These are phyloP conservation scores for Juglanconis sp. DNA, from an alignment of 2,329 filamentous ascomycete genomes.

Conservation along the genomic window DNA sequence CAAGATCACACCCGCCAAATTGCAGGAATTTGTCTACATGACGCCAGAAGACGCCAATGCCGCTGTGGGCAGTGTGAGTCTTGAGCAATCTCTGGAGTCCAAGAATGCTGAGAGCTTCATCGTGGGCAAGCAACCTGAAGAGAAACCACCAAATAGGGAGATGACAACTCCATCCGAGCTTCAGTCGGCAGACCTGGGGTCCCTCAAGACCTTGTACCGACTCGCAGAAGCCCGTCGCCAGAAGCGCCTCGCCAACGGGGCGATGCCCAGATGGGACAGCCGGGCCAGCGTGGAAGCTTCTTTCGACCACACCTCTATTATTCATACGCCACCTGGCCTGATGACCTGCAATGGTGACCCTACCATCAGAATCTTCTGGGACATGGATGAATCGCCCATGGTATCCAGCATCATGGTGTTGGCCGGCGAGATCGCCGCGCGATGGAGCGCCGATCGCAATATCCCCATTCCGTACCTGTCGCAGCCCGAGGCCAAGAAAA, in stretches of 20 bases:
- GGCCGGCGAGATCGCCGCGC: slow-evolving; percentile 58
- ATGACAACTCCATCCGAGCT: slow-evolving; percentile 45
- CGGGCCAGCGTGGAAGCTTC: slow-evolving; percentile 41
- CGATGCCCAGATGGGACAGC: slow-evolving; percentile 46
- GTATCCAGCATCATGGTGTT: slow-evolving; percentile 57
- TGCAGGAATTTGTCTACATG: slow-evolving; percentile 57
- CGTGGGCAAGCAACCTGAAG: slow-evolving; percentile 29
- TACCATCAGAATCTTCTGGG: slow-evolving; percentile 43
- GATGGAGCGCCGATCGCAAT: slow-evolving; percentile 55
- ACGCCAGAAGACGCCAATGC: slow-evolving; percentile 48
- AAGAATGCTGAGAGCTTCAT: slow-evolving; percentile 24
- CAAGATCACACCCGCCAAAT: slow-evolving; percentile 49
- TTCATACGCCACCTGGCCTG: slow-evolving; percentile 22
- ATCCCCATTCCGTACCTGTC: slow-evolving; percentile 60
- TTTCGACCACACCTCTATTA: slow-evolving; percentile 33
- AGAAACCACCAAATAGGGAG: slow-evolving; percentile 31
- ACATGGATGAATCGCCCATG: slow-evolving; percentile 29
- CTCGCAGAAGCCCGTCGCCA: slow-evolving; percentile 46
- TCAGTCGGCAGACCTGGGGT: slow-evolving; percentile 37
- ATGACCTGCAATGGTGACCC: slow-evolving; percentile 44
- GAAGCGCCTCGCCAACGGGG: slow-evolving; percentile 43
- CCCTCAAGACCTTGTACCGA: slow-evolving; percentile 45
- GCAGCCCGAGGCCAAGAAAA: slow-evolving; percentile 39
- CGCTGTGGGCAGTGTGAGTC: slow-evolving; percentile 15
- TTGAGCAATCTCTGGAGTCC: slow-evolving; percentile 1